Evolutionary conservation across 306 rosid species (phyloP), one percentile per base, ranked within the genome.

Genomic region (Rubus idaeus): DNA sequence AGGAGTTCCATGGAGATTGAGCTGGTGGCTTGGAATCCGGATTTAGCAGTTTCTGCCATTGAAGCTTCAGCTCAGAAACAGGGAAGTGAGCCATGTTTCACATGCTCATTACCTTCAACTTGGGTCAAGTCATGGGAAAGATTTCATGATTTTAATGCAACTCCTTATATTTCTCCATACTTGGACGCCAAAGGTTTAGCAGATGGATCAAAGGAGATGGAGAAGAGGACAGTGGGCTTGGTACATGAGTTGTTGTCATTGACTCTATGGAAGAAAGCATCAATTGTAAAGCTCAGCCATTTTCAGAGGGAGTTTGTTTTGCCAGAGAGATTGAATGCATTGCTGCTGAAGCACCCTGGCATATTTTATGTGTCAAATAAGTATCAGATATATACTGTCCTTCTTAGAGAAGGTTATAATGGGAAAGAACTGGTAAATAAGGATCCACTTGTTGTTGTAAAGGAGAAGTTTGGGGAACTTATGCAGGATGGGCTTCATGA

Each of bases 401-500:
- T 91, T 62, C 96, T 94, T 46, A 88, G 96, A 81, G 98, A 94
- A 74, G 91, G 84, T 1, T 94, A 91, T 78, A 77, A 68, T 47
- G 94, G 91, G 50, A 87, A 89, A 56, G 90, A 86, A 68, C 80
- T 94, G 70, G 73, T 91, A 44, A 78, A 90, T 41, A 94, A 90
- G 83, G 96, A 91, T 88, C 94, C 97, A 30, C 39, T 94, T 30
- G 94, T 91, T 30, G 83, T 83, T 73, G 88, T 85, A 39, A 94
- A 94, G 81, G 98, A 90, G 56, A 91, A 81, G 39, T 90, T 94
- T 81, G 97, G 98, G 70, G 96, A 94, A 69, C 47, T 94, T 75
- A 94, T 94, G 98, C 96, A 87, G 78, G 98, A 90, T 72, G 98
- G 98, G 30, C 97, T 91, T 80, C 96, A 94, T 77, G 98, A 94